Evolutionary conservation across 176 grass and related monocot genomes (phyloP), one percentile per base, ranked within the genome.

Genomic region (Carex myosuroides): DNA sequence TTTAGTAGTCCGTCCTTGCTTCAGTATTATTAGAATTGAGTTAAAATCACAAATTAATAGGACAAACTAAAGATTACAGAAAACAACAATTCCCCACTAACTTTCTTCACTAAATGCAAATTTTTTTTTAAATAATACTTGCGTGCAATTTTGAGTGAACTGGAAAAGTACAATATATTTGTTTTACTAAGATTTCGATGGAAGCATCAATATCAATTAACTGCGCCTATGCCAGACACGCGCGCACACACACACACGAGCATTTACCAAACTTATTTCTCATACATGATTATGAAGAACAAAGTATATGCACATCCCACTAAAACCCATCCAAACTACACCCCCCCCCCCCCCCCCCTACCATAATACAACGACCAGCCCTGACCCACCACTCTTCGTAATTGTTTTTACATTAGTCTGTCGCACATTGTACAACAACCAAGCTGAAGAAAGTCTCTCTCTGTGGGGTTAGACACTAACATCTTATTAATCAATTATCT

Each of bases 401-500:
- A 66, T 64, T 83, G 44, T 83, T 66, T 64, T 78, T 78, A 78
- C 73, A 78, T 78, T 78, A 57, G 73, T 64, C 33, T 41, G 17
- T 81, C 17, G 64, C 60, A 64, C 21, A 62, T 81, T 81, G 37
- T 60, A 64, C 79, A 81, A 22, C 41, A 64, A 62, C 79, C 58
- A 14, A 81, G n/a, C 60, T 81, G 57, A 62, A 64, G 79, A 81
- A 55, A 29, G 48, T 76, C 48, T 54, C 13, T 54, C 18, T 14
- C 26, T 33, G 26, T 71, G 33, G 18, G 52, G 73, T 78, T 78
- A 78, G 73, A 78, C 50, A 78, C 73, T 78, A 57, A 78, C 17
- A 21, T 57, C 26, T 57, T 78, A 78, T 83, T 68, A 60, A 68
- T 64, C 20, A 83, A 83, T 64, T 83, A 66, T 83, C 81, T 52